Base-by-base conservation (phyloP, 495 filamentous ascomycete genomes). In the Gamarada debralockiae region DNA sequence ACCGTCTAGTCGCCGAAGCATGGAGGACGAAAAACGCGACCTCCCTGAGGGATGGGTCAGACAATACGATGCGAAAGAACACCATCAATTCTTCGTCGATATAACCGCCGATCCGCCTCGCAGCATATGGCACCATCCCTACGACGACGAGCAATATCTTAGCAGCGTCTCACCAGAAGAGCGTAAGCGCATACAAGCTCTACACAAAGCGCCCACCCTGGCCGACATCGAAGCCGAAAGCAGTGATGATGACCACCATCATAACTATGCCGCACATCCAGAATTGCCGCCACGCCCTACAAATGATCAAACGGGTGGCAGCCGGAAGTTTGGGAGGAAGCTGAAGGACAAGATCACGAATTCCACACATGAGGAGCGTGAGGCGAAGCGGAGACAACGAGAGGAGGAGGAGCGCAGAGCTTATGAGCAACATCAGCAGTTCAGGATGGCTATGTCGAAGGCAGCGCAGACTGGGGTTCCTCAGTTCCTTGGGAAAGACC, bases 61-160 rank as follows among this genome's bases (percentile, higher is more conserved):
- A 9, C 65, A 68, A 58, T 76, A 67, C 65, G 75, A 78, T 55
- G 8, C 67, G 3, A 31, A 65, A 33, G 55, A 67, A 7, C 54
- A 68, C 10, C 75, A 77, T 55, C 75, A 78, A 48, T 78, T 71
- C 68, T 78, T 75, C 65, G 73, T 77, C 27, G 70, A 78, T 59
- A 77, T 73, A 2, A 70, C 48, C n/a, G 50, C 55, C 21, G 58
- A 67, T 12, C 74, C 75, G 1, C 74, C 74, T 1, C 66, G 72
- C 21, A 70, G 67, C 24, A 75, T 73, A 27, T 78, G 75, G 75
- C 61, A 69, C 42, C 75, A 78, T 61, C 75, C 75, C 1, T 76
- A 78, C 58, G 75, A 78, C 53, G 75, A 77, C 58, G 64, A 71
- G 7, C 36, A 68, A 29, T 77, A 71, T 59, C 61, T 78, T 27